These are phyloP conservation scores for Rhodamnia argentea DNA, from an alignment of 345 rosid species.

Conservation along the genomic window DNA sequence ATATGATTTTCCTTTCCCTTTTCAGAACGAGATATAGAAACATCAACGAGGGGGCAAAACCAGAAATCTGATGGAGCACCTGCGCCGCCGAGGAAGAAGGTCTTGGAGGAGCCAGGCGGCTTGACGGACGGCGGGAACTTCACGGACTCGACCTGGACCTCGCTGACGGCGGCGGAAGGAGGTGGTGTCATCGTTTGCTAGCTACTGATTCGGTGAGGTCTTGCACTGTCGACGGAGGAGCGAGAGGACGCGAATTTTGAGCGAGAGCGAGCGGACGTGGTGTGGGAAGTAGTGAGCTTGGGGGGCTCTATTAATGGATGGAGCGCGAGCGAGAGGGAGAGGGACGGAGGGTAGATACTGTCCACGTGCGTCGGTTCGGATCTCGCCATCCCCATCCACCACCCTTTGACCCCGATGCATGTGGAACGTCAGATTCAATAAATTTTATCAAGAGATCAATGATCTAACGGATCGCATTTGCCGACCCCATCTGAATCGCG, in stretches of 20 bases:
- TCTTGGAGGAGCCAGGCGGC: slow-evolving; percentile 55
- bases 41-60: background rate
- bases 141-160: slow-evolving; percentile 27
- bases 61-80: slow-evolving; percentile 14
- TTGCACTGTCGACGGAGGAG: background rate
- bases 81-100: slow-evolving; percentile 80
- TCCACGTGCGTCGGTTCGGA: background rate
- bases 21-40: background rate
- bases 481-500: no score
- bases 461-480: background rate
- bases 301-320: background rate
- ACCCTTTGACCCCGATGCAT: background rate
- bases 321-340: background rate
- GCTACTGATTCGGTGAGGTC: background rate
- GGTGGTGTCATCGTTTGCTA: background rate
- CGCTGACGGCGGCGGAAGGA: background rate
- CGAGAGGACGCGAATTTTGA: no score
- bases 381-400: background rate
- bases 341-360: background rate
- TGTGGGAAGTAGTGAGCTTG: accelerated
- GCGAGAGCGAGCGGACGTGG: background rate
- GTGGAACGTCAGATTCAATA: background rate
- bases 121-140: slow-evolving; percentile 43
- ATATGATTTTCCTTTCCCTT: background rate
- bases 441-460: background rate